Evolutionary conservation across 495 filamentous ascomycete species (phyloP).

Genomic region (Xylaria bambusicola): DNA sequence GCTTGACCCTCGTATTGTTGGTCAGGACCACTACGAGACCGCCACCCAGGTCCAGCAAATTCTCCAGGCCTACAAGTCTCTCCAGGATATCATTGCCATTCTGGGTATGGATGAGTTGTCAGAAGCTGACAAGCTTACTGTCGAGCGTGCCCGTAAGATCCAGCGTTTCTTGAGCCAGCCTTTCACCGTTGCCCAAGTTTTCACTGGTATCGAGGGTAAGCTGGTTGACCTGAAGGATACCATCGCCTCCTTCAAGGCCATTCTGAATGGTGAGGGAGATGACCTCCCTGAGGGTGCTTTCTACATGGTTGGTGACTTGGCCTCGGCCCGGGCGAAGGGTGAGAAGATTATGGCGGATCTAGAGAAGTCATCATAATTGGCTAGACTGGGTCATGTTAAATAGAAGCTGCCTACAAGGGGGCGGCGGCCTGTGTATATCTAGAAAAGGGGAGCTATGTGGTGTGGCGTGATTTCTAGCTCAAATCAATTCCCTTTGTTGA

Average conservation of each 20-base stretch:
- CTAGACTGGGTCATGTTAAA: conserved; percentile 36
- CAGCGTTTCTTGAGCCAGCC: conserved; percentile 99
- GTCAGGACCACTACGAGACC: conserved; percentile 94
- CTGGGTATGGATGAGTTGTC: conserved; percentile 99
- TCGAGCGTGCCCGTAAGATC: conserved; percentile 99
- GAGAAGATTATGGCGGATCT: conserved; percentile 99
- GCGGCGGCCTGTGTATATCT: conserved; percentile 40
- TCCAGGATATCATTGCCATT: conserved; percentile 99
- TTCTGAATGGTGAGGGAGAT: conserved; percentile 93
- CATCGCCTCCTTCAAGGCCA: conserved; percentile 94
- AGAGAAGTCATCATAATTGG: conserved; percentile 67
- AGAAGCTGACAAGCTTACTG: conserved; percentile 97
- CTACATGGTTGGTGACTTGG: conserved; percentile 98
- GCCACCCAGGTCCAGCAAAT: conserved; percentile 96
- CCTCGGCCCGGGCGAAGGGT: conserved; percentile 91
- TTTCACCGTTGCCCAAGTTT: conserved; percentile 98
- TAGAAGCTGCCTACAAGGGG: conserved; percentile 28
- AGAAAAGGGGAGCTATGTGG: conserved; percentile 36
- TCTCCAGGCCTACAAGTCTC: conserved; percentile 99
- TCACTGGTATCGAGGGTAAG: conserved; percentile 98
- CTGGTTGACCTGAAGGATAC: conserved; percentile 98
- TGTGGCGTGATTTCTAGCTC: conserved; percentile 35
- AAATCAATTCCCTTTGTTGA: conserved; percentile 39
- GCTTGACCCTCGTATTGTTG: conserved; percentile 97
- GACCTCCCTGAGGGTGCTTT: conserved; percentile 94